These are phyloP conservation scores for Astrocystis sublimbata DNA, from an alignment of 495 filamentous ascomycete genomes.

Conservation along the genomic window DNA sequence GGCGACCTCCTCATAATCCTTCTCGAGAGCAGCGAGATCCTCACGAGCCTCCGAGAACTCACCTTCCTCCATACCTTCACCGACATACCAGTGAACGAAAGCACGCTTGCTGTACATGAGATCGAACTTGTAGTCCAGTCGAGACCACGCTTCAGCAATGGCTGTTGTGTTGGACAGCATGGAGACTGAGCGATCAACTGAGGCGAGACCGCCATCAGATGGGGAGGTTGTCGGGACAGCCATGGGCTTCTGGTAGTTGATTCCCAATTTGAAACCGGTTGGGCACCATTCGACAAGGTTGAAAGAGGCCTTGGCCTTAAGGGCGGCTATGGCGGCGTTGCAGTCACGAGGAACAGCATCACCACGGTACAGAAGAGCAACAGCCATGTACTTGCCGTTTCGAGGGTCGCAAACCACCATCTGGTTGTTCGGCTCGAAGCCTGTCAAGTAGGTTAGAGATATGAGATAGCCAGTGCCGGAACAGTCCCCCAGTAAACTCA, in stretches of 20 bases:
- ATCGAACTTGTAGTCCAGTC: conserved; percentile 91
- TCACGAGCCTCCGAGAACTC: conserved; percentile 91
- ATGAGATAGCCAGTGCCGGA: background rate
- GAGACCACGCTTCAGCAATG: conserved; percentile 87
- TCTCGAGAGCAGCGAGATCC: conserved; percentile 85
- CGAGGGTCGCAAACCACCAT: conserved; percentile 94
- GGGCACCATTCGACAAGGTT: conserved; percentile 95
- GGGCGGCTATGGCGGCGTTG: conserved; percentile 70
- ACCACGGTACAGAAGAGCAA: conserved; percentile 85
- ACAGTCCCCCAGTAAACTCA: conserved; percentile 43
- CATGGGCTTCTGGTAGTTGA: conserved; percentile 87
- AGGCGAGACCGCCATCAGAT: conserved; percentile 67
- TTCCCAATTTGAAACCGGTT: conserved; percentile 94
- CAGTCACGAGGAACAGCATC: conserved; percentile 88
- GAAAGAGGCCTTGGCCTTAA: conserved; percentile 87
- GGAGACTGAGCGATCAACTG: conserved; percentile 82
- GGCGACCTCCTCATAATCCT: conserved; percentile 92
- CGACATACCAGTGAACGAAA: conserved; percentile 95
- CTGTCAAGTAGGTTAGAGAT: conserved; percentile 36
- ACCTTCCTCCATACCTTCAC: conserved; percentile 95
- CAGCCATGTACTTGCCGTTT: conserved; percentile 94
- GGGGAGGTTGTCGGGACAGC: conserved; percentile 66
- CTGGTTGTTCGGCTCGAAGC: conserved; percentile 93
- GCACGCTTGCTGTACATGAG: conserved; percentile 97
- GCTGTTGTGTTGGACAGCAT: conserved; percentile 94